These are phyloP conservation scores for Brasenia schreberi DNA, from an alignment of 164 flowering plant species.

Conservation along the genomic window DNA sequence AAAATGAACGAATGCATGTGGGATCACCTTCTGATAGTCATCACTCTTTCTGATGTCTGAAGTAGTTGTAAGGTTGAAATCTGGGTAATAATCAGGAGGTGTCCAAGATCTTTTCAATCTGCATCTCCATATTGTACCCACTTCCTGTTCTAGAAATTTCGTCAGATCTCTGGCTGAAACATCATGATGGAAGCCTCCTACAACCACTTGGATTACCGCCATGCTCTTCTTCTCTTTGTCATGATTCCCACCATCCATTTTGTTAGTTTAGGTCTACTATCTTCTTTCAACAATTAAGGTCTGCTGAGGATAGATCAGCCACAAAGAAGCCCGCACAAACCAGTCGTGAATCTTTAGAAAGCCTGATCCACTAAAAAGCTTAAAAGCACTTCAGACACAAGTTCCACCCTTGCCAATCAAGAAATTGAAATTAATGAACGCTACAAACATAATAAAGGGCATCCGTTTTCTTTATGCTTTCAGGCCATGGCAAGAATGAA, in stretches of 20 bases:
- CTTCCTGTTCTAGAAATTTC: conserved; percentile 33
- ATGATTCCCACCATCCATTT: conserved; percentile 22
- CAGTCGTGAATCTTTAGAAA: no score
- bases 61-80: conserved; percentile 21
- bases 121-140: conserved; percentile 63
- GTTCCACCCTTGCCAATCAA: no score
- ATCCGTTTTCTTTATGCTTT: no score
- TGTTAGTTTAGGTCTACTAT: not conserved
- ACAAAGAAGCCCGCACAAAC: no score
- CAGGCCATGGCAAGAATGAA: no score
- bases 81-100: conserved; percentile 58
- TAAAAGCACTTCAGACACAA: no score
- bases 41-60: conserved; percentile 9
- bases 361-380: no score
- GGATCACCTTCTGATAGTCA: conserved; percentile 48
- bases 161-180: conserved; percentile 39
- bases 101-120: conserved; percentile 79
- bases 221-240: conserved; percentile 12
- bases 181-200: conserved; percentile 53
- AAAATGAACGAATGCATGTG: conserved; percentile 95
- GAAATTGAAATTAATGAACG: no score
- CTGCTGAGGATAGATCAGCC: no score
- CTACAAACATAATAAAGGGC: no score
- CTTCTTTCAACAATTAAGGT: no score
- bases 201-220: conserved; percentile 44